Conservation (phyloP, 345 rosid species). For the Citrus medica region DNA sequence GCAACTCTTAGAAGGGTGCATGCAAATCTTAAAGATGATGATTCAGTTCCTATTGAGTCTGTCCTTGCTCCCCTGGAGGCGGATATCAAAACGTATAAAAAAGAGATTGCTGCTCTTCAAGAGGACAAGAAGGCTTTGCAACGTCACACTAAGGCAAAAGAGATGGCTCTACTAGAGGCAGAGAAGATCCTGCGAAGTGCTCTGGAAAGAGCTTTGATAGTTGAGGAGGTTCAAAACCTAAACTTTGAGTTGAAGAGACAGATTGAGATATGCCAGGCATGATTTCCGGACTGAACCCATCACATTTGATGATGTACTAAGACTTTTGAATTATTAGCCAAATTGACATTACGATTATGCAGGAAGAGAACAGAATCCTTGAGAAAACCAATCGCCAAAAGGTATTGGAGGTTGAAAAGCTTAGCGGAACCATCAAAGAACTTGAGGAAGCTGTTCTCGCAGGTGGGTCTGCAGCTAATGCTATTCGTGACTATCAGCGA, state of each 20-base stretch:
- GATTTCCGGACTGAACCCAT: not conserved
- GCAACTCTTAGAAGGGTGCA: conserved; percentile 77
- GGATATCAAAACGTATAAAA: conserved; percentile 72
- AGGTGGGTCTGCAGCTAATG: conserved; percentile 82
- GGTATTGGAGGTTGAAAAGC: conserved; percentile 83
- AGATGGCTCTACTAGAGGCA: conserved; percentile 81
- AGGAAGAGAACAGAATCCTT: conserved; percentile 88
- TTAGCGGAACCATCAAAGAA: conserved; percentile 72
- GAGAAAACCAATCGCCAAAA: conserved; percentile 95
- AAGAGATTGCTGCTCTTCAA: conserved; percentile 61
- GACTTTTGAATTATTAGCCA: not conserved
- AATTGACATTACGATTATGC: conserved; percentile 14
- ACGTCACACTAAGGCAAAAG: conserved; percentile 83
- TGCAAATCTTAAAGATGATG: conserved; percentile 64
- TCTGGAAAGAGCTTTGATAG: conserved; percentile 87
- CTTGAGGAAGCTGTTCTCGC: conserved; percentile 84
- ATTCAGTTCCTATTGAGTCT: conserved; percentile 54
- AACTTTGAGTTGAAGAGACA: conserved; percentile 81
- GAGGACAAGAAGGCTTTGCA: conserved; percentile 94
- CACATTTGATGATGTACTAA: not conserved
- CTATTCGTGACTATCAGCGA: conserved; percentile 66
- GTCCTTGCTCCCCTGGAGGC: conserved; percentile 87
- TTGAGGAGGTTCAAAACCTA: conserved; percentile 92
- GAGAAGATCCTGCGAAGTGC: conserved; percentile 81
- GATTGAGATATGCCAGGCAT: conserved; percentile 84